Conservation (phyloP, 257 asterid genomes). For the Solanum tarijense region DNA sequence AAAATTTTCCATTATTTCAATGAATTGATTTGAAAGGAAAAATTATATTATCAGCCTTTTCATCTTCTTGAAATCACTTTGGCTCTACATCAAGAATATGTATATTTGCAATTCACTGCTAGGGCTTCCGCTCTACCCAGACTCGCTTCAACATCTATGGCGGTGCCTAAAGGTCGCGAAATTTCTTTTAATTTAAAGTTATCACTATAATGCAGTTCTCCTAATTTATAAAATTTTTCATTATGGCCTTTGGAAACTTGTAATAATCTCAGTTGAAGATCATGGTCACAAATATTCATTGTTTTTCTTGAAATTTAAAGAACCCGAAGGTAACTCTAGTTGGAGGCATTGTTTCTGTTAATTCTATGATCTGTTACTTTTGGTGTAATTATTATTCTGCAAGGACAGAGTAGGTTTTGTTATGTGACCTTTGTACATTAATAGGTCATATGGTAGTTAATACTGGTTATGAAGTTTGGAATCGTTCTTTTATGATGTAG, state of each 20-base stretch:
- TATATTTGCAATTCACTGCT: neutral
- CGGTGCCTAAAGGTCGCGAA: neutral
- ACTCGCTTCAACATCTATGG: neutral
- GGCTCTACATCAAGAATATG: neutral
- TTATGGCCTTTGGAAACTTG: no score
- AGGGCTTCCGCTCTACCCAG: no score
- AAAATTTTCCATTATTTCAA: no score
- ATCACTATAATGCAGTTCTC: no score
- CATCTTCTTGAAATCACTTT: neutral
- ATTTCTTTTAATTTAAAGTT: neutral
- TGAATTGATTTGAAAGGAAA: no score
- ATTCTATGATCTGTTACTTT: no score
- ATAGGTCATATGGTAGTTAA: neutral
- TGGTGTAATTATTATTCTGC: neutral
- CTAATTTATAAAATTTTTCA: no score
- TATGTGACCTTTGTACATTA: neutral
- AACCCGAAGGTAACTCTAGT: no score
- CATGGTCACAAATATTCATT: no score
- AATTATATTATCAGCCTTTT: no score
- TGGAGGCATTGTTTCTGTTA: neutral
- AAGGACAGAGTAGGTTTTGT: neutral
- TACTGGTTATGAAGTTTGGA: neutral
- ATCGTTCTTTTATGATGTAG: neutral
- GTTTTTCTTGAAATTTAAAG: no score
- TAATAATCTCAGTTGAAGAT: no score